Conservation (phyloP, 2,329 filamentous ascomycete species). For the Ophiostoma tasmaniense region DNA sequence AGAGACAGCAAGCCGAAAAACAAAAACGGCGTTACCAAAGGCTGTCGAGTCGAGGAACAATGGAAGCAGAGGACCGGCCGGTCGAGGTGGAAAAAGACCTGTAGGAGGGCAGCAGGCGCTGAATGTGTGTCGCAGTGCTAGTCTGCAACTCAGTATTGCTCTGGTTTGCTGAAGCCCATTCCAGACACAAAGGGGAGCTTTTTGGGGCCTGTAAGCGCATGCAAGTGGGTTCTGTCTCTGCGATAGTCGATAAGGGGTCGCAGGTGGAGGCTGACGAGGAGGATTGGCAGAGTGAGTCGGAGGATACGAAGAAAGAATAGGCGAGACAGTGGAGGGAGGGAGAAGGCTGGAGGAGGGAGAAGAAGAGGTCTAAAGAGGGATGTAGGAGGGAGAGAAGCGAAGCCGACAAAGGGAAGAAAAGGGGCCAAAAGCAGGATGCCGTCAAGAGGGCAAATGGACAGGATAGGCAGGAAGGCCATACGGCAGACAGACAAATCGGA, state of each 20-base stretch:
- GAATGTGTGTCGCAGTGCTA: not conserved
- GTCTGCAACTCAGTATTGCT: too few species aligned
- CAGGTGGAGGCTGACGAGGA: not conserved
- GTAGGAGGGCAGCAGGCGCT: not conserved
- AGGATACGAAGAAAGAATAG: not conserved
- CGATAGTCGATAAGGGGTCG: conserved; percentile 7
- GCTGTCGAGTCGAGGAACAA: not conserved
- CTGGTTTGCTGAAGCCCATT: conserved; percentile 1
- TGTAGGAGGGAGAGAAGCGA: not conserved
- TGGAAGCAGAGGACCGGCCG: not conserved
- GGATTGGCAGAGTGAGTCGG: not conserved
- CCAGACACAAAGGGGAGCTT: conserved; percentile 2
- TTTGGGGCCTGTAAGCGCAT: not conserved
- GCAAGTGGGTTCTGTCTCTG: conserved; percentile 3
- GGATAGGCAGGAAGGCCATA: not conserved
- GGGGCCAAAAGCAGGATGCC: not conserved
- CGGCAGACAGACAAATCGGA: not conserved
- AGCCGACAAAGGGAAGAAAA: not conserved
- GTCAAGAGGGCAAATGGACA: not conserved
- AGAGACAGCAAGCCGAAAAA: not conserved
- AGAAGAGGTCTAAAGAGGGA: not conserved
- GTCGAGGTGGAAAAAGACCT: not conserved
- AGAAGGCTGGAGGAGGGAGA: not conserved
- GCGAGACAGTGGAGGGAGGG: not conserved
- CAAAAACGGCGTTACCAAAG: not conserved